Conservation (phyloP, 345 rosid genomes). For the Populus simonii region DNA sequence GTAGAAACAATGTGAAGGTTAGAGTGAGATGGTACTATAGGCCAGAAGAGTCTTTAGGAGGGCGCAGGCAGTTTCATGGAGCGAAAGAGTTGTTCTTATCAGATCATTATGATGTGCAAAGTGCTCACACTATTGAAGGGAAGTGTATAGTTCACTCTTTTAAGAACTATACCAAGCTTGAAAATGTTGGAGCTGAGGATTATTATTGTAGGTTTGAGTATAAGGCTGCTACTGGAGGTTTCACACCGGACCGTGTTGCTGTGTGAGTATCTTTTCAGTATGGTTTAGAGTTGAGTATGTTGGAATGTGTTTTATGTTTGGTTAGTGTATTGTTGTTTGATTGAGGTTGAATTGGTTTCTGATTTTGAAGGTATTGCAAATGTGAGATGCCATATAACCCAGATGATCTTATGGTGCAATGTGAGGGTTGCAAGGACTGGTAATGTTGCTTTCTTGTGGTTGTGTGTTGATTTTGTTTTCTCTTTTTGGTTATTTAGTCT, state of each 20-base stretch:
- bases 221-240: constrained; percentile 79
- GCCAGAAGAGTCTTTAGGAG: constrained; percentile 83
- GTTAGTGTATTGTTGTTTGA: background rate
- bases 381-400: constrained; percentile 97
- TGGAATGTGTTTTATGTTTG: background rate
- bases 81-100: constrained; percentile 86
- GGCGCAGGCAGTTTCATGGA: constrained; percentile 87
- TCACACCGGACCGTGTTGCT: constrained; percentile 78
- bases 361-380: constrained; percentile 69
- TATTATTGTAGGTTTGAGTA: constrained; percentile 83
- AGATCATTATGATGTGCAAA: constrained; percentile 77
- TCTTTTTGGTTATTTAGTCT: background rate
- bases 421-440: constrained; percentile 95
- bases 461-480: background rate
- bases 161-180: constrained; percentile 72
- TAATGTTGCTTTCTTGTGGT: constrained; percentile 25
- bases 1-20: constrained; percentile 65
- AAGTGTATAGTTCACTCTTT: constrained; percentile 78
- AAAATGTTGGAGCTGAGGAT: constrained; percentile 73
- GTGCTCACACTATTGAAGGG: constrained; percentile 81
- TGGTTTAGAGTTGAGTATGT: background rate
- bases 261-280: constrained; percentile 57
- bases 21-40: constrained; percentile 81
- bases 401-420: constrained; percentile 88
- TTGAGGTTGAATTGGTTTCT: background rate